phyloP scores from a whole-genome alignment of 2,329 filamentous ascomycete genomes.

The Exophiala sideris region DNA sequence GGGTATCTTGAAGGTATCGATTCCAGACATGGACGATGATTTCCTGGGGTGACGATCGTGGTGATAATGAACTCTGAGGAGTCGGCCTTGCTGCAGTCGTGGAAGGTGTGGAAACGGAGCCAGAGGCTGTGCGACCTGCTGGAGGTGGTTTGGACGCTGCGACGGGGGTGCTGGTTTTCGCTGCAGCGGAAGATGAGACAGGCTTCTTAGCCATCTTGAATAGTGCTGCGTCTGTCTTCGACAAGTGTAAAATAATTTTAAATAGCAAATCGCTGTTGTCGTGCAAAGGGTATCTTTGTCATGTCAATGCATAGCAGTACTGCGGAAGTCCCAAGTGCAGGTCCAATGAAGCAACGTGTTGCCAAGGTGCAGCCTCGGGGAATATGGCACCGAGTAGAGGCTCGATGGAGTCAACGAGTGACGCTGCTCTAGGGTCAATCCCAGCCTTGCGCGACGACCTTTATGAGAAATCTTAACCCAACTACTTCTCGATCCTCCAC shows the following conservation, averaged over 20 bases:
- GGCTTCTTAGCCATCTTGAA: constrained; percentile 20
- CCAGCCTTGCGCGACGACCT: no score
- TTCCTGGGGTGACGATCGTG: constrained; percentile 45
- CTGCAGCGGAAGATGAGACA: constrained; percentile 25
- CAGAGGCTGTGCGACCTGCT: constrained; percentile 10
- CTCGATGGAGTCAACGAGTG: no score
- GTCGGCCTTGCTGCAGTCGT: constrained; percentile 28
- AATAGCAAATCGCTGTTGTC: no score
- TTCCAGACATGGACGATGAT: constrained; percentile 69
- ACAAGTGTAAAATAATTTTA: no score
- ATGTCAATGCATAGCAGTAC: background rate
- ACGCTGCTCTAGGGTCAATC: no score
- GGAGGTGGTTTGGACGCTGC: constrained; percentile 31
- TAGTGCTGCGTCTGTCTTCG: no score
- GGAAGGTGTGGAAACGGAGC: constrained; percentile 30
- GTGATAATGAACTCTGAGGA: constrained; percentile 31
- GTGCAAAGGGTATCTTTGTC: no score
- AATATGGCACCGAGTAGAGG: no score
- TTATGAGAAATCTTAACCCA: no score
- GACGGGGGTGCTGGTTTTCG: constrained; percentile 28
- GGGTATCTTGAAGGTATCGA: constrained; percentile 75
- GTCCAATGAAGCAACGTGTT: background rate
- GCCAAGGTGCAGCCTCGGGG: background rate
- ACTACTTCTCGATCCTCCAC: no score
- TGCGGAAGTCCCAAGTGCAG: no score